Evolutionary conservation across 2,329 filamentous ascomycete genomes (phyloP), one percentile per base, ranked within the genome.

Genomic region (Microsporum audouinii): DNA sequence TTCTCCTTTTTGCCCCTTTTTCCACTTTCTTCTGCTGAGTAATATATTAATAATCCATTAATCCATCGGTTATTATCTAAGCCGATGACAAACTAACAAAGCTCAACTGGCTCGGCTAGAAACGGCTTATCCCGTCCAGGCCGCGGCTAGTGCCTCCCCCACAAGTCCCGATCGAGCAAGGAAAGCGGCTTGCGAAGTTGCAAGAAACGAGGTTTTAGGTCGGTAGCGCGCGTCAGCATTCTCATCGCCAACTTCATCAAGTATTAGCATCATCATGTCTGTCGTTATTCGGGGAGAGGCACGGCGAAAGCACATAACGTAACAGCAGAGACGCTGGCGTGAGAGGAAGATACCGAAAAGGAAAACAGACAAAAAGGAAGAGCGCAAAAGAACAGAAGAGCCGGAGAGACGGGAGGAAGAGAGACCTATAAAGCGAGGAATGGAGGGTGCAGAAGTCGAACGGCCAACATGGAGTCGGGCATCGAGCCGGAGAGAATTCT

Each of bases 401-500:
- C 17, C 10, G 36, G 55, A 43, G 36, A 41, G 36, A 6, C n/a
- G 27, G 23, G n/a, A 36, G 14, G 12, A 36, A 12, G 12, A 39
- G 31, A 57, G 17, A 23, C 17, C 17, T 23, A 23, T 23, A 23
- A 23, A 17, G 29, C 29, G 27, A 56, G 53, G 53, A 36, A 56
- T 33, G 39, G 57, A 49, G 31, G 43, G 31, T 10, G 45, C 43
- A 45, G 53, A 62, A 45, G 31, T 62, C 41, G 62, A 63, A 27
- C 53, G 62, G 56, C 62, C 62, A 31, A 51, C 62, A 33, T 63
- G 62, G 62, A 63, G 62, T 47, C 61, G 67, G 61, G 62, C 64
- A 39, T 56, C 61, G 43, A 61, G 59, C 23, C 59, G 68, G 5
- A 63, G 67, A 64, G 71, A 77, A 58, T 80, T 78, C 67, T 77